Evolutionary conservation across 106 monocot genomes (phyloP).

Genomic region (Posidonia australis): DNA sequence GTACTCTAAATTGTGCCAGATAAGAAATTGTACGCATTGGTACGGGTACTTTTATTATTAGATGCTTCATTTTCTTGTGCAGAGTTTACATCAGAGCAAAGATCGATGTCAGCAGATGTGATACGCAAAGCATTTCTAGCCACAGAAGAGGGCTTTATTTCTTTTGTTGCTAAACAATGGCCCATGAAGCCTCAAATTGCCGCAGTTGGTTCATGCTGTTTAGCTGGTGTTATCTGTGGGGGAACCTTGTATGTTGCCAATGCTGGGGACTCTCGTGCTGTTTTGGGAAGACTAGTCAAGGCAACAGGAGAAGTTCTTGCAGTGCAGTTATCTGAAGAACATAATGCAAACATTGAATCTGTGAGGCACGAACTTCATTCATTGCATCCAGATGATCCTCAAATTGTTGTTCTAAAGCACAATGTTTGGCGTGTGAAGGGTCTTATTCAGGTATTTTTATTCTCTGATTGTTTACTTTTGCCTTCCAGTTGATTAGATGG

Average conservation of each 20-base stretch:
- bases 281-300: conserved; percentile 14
- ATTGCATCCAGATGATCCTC: conserved; percentile 20
- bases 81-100: no score
- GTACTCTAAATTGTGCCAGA: no score
- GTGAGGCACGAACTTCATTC: conserved; percentile 19
- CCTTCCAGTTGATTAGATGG: no score
- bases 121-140: conserved; percentile 18
- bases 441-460: conserved; percentile 16
- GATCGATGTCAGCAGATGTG: no score
- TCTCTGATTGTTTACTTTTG: no score
- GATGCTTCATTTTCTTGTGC: no score
- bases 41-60: no score
- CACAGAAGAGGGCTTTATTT: conserved; percentile 17
- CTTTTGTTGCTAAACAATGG: conserved; percentile 18
- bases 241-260: conserved; percentile 16
- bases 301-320: conserved; percentile 18
- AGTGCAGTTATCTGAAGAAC: conserved; percentile 18
- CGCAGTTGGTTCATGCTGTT: conserved; percentile 20
- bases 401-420: conserved; percentile 21
- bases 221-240: conserved; percentile 16
- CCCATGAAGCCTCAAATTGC: conserved; percentile 20
- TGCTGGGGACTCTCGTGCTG: conserved; percentile 21
- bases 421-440: conserved; percentile 27
- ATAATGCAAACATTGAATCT: conserved; percentile 22
- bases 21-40: no score